phyloP scores from a whole-genome alignment of 129 eudicot genomes.

The Flaveria robusta region DNA sequence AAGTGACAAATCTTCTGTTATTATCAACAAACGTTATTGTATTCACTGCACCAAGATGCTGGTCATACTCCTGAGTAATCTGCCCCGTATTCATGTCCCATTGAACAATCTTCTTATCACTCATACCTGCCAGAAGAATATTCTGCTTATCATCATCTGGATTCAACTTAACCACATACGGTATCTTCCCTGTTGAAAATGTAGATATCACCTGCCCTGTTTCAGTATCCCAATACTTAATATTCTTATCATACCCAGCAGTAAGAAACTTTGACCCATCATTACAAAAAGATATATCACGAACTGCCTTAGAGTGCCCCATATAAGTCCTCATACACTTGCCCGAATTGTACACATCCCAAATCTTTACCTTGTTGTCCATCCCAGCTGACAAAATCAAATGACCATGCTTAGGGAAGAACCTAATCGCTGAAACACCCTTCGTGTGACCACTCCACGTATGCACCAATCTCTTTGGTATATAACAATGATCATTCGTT shows the following conservation, averaged over 20 bases:
- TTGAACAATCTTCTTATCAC: conserved; percentile 98
- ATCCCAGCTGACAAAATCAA: conserved; percentile 92
- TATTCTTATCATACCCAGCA: conserved; percentile 93
- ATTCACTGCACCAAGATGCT: conserved; percentile 96
- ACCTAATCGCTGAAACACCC: conserved; percentile 93
- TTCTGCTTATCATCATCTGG: conserved; percentile 99
- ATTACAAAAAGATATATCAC: conserved; percentile 87
- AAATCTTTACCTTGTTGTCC: conserved; percentile 92
- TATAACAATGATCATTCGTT: conserved; percentile 78
- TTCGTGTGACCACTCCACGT: conserved; percentile 98
- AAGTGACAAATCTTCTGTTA: conserved; percentile 91
- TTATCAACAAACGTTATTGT: conserved; percentile 93
- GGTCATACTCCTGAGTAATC: conserved; percentile 97
- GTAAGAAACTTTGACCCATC: conserved; percentile 88
- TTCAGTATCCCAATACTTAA: conserved; percentile 98
- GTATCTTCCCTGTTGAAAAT: conserved; percentile 89
- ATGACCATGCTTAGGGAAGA: conserved; percentile 91
- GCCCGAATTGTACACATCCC: conserved; percentile 93
- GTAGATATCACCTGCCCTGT: conserved; percentile 94
- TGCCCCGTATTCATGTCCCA: conserved; percentile 91
- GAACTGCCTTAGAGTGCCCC: conserved; percentile 92
- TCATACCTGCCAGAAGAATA: conserved; percentile 89
- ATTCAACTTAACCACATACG: conserved; percentile 88
- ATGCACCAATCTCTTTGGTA: conserved; percentile 91
- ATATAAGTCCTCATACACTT: conserved; percentile 98